A percentile compares a stretch with the other conserved stretches of the same genome.
Conservation (phyloP, 306 rosid genomes). For the Aeschynomene evenia region DNA sequence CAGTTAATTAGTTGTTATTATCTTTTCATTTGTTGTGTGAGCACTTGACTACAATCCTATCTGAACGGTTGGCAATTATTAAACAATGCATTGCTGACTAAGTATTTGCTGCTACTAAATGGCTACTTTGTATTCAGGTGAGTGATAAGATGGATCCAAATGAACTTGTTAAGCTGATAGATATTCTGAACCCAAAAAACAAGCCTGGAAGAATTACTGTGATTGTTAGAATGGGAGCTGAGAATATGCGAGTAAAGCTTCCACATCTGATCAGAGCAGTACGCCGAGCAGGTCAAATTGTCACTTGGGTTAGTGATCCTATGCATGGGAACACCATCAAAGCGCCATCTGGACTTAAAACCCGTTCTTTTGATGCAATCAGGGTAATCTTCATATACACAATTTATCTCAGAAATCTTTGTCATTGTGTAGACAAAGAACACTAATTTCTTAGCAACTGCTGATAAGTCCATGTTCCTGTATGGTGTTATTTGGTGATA, state of each 20-base stretch:
- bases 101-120: conserved; percentile 1
- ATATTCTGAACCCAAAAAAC: conserved; percentile 53
- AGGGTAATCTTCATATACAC: conserved; percentile 55
- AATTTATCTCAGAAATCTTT: background rate
- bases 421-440: background rate
- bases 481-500: conserved; percentile 21
- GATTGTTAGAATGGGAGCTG: conserved; percentile 59
- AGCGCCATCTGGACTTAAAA: conserved; percentile 60
- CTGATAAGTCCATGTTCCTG: background rate
- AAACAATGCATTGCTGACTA: background rate
- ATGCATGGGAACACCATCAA: conserved; percentile 61
- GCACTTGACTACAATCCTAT: background rate
- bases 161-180: conserved; percentile 50
- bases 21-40: background rate
- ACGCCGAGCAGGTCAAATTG: conserved; percentile 53
- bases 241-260: conserved; percentile 59
- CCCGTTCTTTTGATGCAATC: conserved; percentile 54
- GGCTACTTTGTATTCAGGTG: conserved; percentile 41
- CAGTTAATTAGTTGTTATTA: background rate
- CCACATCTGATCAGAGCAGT: conserved; percentile 56
- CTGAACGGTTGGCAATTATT: conserved; percentile 10
- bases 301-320: conserved; percentile 65
- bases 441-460: background rate
- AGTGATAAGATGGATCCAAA: conserved; percentile 57
- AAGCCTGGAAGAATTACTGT: conserved; percentile 57